These are phyloP conservation scores for Ascochyta koolunga DNA, from an alignment of 2,329 filamentous ascomycete genomes.

Conservation along the genomic window DNA sequence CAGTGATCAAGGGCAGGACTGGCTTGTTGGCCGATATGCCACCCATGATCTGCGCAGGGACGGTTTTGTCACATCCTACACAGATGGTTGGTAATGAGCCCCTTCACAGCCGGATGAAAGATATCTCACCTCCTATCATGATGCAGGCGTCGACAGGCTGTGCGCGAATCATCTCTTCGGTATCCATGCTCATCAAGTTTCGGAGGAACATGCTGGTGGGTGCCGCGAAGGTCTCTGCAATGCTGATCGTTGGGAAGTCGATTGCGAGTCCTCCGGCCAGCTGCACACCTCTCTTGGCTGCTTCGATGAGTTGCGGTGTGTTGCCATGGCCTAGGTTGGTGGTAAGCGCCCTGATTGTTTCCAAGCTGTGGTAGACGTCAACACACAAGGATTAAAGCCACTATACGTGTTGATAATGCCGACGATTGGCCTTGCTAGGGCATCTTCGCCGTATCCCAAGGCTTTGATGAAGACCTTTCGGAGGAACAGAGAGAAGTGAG, in stretches of 20 bases:
- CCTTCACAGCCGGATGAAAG: neutral
- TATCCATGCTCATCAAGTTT: conserved; percentile 81
- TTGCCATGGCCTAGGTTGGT: conserved; percentile 64
- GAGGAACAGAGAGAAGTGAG: conserved; percentile 76
- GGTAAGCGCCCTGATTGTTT: neutral
- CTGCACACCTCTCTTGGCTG: conserved; percentile 71
- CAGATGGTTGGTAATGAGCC: neutral
- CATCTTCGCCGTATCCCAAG: conserved; percentile 74
- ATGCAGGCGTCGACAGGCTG: conserved; percentile 73
- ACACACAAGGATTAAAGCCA: conserved; percentile 68
- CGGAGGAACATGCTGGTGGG: conserved; percentile 78
- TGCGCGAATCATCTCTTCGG: conserved; percentile 76
- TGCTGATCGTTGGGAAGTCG: conserved; percentile 75
- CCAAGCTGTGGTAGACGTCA: neutral
- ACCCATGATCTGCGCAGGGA: conserved; percentile 76
- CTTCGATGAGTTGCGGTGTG: conserved; percentile 73
- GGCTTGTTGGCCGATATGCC: conserved; percentile 77
- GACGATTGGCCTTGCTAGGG: conserved; percentile 72
- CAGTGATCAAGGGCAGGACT: conserved; percentile 70
- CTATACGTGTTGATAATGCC: conserved; percentile 77
- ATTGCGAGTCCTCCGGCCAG: conserved; percentile 70
- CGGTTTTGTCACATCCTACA: conserved; percentile 75
- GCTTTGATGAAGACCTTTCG: conserved; percentile 81
- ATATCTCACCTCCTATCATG: conserved; percentile 64
- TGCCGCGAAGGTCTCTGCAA: conserved; percentile 71